Evolutionary conservation across 306 rosid genomes (phyloP), one percentile per base, ranked within the genome.

Genomic region (Albizia julibrissin): DNA sequence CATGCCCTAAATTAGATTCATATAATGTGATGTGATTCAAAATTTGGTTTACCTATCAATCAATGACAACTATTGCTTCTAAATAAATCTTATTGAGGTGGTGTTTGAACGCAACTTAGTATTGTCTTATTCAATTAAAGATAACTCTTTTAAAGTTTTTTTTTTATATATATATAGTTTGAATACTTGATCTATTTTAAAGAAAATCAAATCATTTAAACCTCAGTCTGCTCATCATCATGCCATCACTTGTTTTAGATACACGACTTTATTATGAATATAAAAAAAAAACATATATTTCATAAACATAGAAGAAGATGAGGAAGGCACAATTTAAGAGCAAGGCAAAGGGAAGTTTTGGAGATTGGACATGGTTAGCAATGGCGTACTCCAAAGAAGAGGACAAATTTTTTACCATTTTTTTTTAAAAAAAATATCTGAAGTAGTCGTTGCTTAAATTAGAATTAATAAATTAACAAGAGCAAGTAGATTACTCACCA

Each of bases 351-450:
- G 3, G 29, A 64, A 19, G 39, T 12, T 14, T 64, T 64, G 69
- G 37, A 26, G 39, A 15, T 64, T 29, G 27, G 33, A 64, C 31
- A 37, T 5, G 37, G 69, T 64, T 64, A 64, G 21, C 40, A 64
- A 3, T 64, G 69, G 69, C 69, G 69, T 64, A 64, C 69, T 64
- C 69, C 69, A 64, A 64, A 29, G n/a, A 13, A 64, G 40, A 12
- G 9, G 69, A 27, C 19, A 62, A 22, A 18, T 34, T 49, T 49
- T 49, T 49, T 49, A 4, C 21, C n/a, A n/a, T 29, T 29, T 29
- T 37, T 49, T 49, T 49, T 49, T 49, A 5, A 8, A 22, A 62
- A 27, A 62, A 12, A 61, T 9, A 61, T 62, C 39, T 4, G 10
- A 64, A 64, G 7, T 1, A 13, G 40, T 6, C 40, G 67, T 29